Evolutionary conservation across 2,329 filamentous ascomycete species (phyloP), one percentile per base, ranked within the genome.

Genomic region (Botrytis fabae): DNA sequence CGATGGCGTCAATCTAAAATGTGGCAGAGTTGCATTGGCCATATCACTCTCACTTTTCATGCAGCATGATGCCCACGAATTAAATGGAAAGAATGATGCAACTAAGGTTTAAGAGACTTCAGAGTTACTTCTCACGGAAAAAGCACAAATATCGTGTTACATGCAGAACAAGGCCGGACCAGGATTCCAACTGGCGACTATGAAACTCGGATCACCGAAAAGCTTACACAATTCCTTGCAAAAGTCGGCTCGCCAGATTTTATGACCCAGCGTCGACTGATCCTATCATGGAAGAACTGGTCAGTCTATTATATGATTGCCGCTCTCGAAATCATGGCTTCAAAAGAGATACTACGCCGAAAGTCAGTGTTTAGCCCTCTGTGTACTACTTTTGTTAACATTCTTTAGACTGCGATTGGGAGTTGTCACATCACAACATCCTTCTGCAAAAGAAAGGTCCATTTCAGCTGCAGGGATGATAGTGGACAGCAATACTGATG

Each of bases 101-200:
- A n/a, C n/a, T 9, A 51, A n/a, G 25, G 48, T 22, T 25, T 25
- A 51, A 14, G 48, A 12, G 22, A n/a, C 12, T 4, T 25, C 10
- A 5, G 22, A n/a, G 48, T 14, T 51, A 6, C 22, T 54, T 14
- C n/a, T 12, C 25, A n/a, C 25, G 25, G n/a, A n/a, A 16, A 3
- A 7, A 7, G 25, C 4, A 16, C 12, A 12, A n/a, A 4, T n/a
- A 0, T 7, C 7, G 12, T n/a, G 1, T 7, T 16, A 54, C 22
- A 54, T 7, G 12, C 25, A 16, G 12, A n/a, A n/a, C 0, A 54
- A n/a, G 48, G 12, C 12, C 10, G 0, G 25, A n/a, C 25, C 14
- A 10, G 48, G 6, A n/a, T 6, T 51, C 48, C 48, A 2, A 51
- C 48, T n/a, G 25, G 10, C 12, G 25, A 51, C 2, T n/a, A 51